A percentile compares a stretch with the other conserved stretches of the same genome.
Evolutionary conservation across 768 basidiomycete genomes (phyloP).

Genomic region (Coprinopsis cinerea): DNA sequence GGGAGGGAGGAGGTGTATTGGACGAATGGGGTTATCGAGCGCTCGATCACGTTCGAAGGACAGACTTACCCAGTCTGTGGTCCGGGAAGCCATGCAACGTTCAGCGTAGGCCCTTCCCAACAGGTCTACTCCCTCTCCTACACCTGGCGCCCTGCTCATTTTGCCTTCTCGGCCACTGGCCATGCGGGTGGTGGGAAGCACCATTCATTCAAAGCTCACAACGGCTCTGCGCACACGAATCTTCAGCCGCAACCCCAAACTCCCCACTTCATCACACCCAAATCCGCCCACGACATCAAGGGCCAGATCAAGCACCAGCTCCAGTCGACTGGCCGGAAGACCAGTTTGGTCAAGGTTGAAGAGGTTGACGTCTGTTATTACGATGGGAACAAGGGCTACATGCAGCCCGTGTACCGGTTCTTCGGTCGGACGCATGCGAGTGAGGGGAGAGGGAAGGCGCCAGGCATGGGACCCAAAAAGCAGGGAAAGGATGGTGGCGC

Average conservation of each 20-base stretch:
- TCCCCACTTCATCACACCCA: background rate
- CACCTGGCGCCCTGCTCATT: conserved; percentile 6
- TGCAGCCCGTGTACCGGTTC: conserved; percentile 11
- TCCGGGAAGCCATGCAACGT: conserved; percentile 8
- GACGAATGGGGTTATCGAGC: conserved; percentile 5
- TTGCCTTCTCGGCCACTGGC: too few species aligned
- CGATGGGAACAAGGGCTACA: conserved; percentile 1
- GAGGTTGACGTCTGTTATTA: conserved; percentile 10
- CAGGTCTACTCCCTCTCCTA: conserved; percentile 4
- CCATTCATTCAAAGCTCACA: too few species aligned
- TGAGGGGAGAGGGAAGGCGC: too few species aligned
- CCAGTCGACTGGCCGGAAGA: background rate
- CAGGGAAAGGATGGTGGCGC: too few species aligned
- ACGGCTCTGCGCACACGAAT: too few species aligned
- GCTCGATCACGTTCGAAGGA: background rate
- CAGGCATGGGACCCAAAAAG: too few species aligned
- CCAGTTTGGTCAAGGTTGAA: conserved; percentile 2
- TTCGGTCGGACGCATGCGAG: background rate
- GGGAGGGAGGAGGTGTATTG: background rate
- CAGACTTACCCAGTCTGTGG: conserved; percentile 9
- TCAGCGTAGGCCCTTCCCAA: conserved; percentile 1
- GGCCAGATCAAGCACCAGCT: background rate
- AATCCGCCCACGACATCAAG: background rate
- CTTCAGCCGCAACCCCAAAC: too few species aligned
- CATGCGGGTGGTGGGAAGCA: too few species aligned